These are phyloP conservation scores for Austropuccinia psidii DNA, from an alignment of 1,284 basidiomycete species.

Conservation along the genomic window DNA sequence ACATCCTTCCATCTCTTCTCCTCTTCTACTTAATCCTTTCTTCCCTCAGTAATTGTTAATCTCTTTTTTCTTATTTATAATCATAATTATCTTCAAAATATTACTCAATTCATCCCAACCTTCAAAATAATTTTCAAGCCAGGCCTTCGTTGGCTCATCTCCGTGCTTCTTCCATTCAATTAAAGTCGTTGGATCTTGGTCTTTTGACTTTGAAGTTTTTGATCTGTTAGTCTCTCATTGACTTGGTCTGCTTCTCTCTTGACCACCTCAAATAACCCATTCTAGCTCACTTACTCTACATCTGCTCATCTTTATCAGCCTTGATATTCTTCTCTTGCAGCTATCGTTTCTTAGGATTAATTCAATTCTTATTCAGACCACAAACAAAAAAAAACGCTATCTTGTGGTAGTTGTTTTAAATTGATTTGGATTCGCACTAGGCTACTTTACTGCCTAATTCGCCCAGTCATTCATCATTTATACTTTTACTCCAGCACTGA, in stretches of 20 bases:
- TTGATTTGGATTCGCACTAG: no score
- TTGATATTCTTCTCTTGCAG: not conserved
- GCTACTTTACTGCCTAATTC: no score
- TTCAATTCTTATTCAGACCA: no score
- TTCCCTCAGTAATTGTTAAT: no score
- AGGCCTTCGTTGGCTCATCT: slow-evolving; percentile 10
- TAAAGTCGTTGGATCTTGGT: not conserved
- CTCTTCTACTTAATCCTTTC: no score
- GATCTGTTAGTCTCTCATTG: not conserved
- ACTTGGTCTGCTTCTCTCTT: not conserved
- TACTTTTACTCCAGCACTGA: no score
- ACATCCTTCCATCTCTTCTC: no score
- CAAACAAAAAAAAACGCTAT: no score
- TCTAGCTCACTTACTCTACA: not conserved
- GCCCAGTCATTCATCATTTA: no score
- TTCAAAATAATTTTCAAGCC: not conserved
- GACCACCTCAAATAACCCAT: not conserved
- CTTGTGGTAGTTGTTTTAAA: no score
- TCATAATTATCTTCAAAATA: no score
- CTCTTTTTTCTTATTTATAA: no score
- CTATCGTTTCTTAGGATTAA: not conserved
- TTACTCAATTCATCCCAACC: not conserved
- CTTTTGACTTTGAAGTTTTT: not conserved
- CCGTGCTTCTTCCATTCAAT: not conserved
- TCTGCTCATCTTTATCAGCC: not conserved